Conservation (phyloP, 2,329 filamentous ascomycete species). For the Didymella arachidicola region DNA sequence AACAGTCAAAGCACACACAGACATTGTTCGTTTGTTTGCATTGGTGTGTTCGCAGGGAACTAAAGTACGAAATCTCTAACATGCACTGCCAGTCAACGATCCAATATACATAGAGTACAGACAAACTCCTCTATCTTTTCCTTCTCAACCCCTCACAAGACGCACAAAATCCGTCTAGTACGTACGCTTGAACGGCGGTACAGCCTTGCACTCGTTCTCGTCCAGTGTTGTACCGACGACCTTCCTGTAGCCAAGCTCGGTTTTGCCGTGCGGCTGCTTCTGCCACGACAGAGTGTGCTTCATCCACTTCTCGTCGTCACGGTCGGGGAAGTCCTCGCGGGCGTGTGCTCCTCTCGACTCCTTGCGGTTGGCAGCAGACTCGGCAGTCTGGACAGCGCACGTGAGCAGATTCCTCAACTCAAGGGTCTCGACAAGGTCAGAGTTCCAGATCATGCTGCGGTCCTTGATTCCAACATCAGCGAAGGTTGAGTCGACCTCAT, state of each 20-base stretch:
- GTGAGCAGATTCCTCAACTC: slow-evolving; percentile 95
- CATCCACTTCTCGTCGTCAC: slow-evolving; percentile 98
- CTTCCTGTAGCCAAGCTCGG: slow-evolving; percentile 84
- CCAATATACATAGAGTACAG: slow-evolving; percentile 50
- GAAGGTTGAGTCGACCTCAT: slow-evolving; percentile 81
- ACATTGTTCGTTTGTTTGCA: slow-evolving; percentile 11
- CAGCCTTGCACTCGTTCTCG: slow-evolving; percentile 93
- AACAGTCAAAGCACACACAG: neutral
- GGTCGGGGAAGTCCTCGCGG: slow-evolving; percentile 93
- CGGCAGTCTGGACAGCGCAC: slow-evolving; percentile 95
- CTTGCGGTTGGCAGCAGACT: slow-evolving; percentile 89
- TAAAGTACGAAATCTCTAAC: slow-evolving; percentile 15
- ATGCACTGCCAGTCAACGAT: slow-evolving; percentile 27
- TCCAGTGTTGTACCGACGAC: slow-evolving; percentile 87
- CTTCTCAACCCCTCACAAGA: neutral
- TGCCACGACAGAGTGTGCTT: slow-evolving; percentile 98
- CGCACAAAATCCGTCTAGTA: slow-evolving; percentile 65
- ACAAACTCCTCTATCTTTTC: slow-evolving; percentile 17
- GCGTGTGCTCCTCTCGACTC: slow-evolving; percentile 97
- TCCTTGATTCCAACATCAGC: slow-evolving; percentile 92
- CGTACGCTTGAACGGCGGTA: slow-evolving; percentile 95
- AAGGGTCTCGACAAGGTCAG: slow-evolving; percentile 92
- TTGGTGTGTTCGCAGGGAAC: slow-evolving; percentile 10
- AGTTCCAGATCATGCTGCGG: slow-evolving; percentile 99
- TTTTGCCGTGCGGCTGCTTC: slow-evolving; percentile 86